These are phyloP conservation scores for Pseudozyma flocculosa DNA, from an alignment of 1,284 basidiomycete species.

Conservation along the genomic window DNA sequence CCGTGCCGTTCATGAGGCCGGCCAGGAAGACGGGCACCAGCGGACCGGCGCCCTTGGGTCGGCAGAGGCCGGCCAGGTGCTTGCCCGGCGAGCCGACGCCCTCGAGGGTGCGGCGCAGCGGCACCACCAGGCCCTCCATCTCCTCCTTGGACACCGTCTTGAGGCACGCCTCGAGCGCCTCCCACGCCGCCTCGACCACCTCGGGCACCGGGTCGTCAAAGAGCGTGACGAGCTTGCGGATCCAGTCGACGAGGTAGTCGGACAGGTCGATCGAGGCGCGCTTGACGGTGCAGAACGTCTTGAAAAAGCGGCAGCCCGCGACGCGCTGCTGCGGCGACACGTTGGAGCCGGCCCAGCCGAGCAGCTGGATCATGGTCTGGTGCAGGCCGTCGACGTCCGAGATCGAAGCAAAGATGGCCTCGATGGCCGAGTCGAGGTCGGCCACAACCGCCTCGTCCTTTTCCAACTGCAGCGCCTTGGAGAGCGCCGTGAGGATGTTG, in stretches of 20 bases:
- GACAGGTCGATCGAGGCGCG: constrained; percentile 34
- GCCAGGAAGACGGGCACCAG: constrained; percentile 86
- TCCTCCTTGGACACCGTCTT: constrained; percentile 91
- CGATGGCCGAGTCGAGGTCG: constrained; percentile 32
- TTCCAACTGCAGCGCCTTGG: constrained; percentile 45
- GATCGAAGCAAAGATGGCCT: constrained; percentile 43
- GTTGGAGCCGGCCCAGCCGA: constrained; percentile 51
- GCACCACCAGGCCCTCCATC: constrained; percentile 67
- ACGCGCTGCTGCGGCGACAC: constrained; percentile 34
- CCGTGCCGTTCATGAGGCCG: constrained; percentile 64
- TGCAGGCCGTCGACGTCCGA: constrained; percentile 50
- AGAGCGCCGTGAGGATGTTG: constrained; percentile 49
- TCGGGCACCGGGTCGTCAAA: constrained; percentile 75
- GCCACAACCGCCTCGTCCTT: constrained; percentile 34
- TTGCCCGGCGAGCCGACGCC: constrained; percentile 75
- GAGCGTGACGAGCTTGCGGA: constrained; percentile 83
- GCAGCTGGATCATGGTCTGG: constrained; percentile 54
- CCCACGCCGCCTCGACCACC: constrained; percentile 81
- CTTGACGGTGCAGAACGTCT: constrained; percentile 48
- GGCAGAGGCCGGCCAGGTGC: constrained; percentile 80
- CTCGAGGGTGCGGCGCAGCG: constrained; percentile 85
- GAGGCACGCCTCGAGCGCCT: constrained; percentile 81
- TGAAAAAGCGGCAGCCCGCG: constrained; percentile 45
- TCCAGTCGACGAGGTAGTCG: constrained; percentile 85
- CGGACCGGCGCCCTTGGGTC: constrained; percentile 86